Percentiles rank a stretch among this genome's conserved stretches.
Evolutionary conservation across 257 asterid species (phyloP).

Genomic region (Penstemon barbatus): DNA sequence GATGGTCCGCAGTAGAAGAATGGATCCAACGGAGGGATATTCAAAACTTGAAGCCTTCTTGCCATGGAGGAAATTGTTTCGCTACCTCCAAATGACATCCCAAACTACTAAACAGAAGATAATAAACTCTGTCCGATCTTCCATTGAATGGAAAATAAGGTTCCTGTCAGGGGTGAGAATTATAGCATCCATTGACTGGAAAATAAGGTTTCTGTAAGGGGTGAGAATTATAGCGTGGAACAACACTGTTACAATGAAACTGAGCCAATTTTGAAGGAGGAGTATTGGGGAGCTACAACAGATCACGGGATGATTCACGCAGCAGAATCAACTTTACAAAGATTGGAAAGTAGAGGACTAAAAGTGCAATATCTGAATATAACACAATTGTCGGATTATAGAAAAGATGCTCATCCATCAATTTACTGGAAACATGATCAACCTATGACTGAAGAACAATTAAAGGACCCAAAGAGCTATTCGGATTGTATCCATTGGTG

Average conservation of each 20-base stretch:
- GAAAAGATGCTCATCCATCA: conserved; percentile 69
- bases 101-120: too few relatives aligned
- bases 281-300: conserved; percentile 41
- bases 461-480: conserved; percentile 38
- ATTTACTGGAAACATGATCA: conserved; percentile 37
- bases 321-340: conserved; percentile 39
- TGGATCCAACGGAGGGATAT: too few relatives aligned
- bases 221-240: conserved; percentile 39
- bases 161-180: too few relatives aligned
- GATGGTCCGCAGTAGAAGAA: too few relatives aligned
- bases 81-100: too few relatives aligned
- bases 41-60: too few relatives aligned
- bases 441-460: conserved; percentile 36
- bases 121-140: too few relatives aligned
- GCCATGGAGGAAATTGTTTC: too few relatives aligned
- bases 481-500: conserved; percentile 81
- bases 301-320: conserved; percentile 45
- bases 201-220: too few relatives aligned
- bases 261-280: conserved; percentile 36
- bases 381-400: conserved; percentile 60
- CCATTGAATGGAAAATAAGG: too few relatives aligned
- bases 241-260: conserved; percentile 47
- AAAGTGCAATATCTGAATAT: conserved; percentile 53
- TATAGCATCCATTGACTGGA: too few relatives aligned
- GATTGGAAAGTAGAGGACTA: conserved; percentile 43